A percentile compares a stretch with the other conserved stretches of the same genome.
Evolutionary conservation across 2,329 filamentous ascomycete species (phyloP).

Genomic region (Trichoderma sp.): DNA sequence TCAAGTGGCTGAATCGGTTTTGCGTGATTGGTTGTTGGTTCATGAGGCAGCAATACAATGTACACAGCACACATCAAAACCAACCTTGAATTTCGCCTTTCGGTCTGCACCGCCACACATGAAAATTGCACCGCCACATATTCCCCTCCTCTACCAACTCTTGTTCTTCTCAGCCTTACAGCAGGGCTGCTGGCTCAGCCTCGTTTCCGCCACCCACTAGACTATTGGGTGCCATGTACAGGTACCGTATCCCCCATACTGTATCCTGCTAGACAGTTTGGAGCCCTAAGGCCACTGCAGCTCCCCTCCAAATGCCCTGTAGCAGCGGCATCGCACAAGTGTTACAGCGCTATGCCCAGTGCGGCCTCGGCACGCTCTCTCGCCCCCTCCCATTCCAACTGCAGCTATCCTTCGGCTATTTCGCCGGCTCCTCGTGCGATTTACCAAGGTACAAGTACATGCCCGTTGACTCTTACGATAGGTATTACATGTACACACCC

Average conservation of each 20-base stretch:
- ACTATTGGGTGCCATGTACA: too few relatives aligned
- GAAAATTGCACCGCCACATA: background rate
- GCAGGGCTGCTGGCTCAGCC: slow-evolving; percentile 3
- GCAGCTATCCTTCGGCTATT: background rate
- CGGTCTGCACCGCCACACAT: background rate
- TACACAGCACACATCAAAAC: background rate
- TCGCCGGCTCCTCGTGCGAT: background rate
- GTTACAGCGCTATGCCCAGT: background rate
- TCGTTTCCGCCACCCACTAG: background rate
- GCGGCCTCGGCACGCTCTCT: background rate
- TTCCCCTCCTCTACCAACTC: background rate
- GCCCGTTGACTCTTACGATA: too few relatives aligned
- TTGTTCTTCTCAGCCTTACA: background rate
- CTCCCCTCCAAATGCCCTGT: background rate
- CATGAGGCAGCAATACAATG: background rate
- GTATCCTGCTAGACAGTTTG: background rate
- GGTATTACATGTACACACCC: background rate
- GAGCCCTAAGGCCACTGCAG: background rate
- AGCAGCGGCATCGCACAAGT: background rate
- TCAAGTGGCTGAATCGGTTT: background rate
- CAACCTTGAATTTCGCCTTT: background rate
- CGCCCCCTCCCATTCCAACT: background rate
- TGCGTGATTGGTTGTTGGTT: background rate
- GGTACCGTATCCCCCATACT: background rate
- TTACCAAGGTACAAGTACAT: too few relatives aligned